Evolutionary conservation across 1,284 basidiomycete genomes (phyloP), one percentile per base, ranked within the genome.

Genomic region (Sporisorium graminicola): DNA sequence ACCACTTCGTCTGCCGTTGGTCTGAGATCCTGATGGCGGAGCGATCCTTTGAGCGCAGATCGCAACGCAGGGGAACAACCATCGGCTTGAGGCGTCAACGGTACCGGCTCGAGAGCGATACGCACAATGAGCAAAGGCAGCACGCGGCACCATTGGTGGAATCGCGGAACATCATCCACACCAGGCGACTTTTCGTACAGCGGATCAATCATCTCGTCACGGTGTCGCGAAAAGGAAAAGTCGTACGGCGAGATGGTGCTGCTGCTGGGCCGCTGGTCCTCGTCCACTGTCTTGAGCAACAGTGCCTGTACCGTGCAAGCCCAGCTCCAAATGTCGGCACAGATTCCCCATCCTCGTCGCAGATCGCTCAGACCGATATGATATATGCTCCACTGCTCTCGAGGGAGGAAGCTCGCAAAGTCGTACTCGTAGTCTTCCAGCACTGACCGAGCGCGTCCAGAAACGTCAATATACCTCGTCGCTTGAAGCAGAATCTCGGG

Each of bases 301-400:
- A 82, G 62, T 1, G 73, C 73, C 40, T 67, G 68, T 14, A 80
- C 75, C 6, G 77, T 77, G 61, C 80, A 80, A n/a, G 70, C 77
- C 80, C 80, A 82, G 35, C 76, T 79, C 80, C 80, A 82, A 29
- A 82, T 69, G 46, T 82, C 80, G 29, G 77, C 71, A 26, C 77
- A 75, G 49, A 78, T 75, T 12, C 80, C 80, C 80, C 80, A 82
- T 0, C 80, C 80, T 14, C 77, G 44, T 35, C 65, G 61, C 26
- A 80, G 70, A 54, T 82, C 80, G 49, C 66, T 68, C 49, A 75
- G 53, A 20, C 64, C 73, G 24, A 75, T 59, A 43, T 74, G 66
- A 22, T 75, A 73, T 58, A 67, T 58, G 5, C 60, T 47, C 50
- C 64, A 62, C 26, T 65, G 62, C 20, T 74, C 58, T 14, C 53